Evolutionary conservation across 2,329 filamentous ascomycete species (phyloP), one percentile per base, ranked within the genome.

Genomic region (Pseudocercospora fuligena): DNA sequence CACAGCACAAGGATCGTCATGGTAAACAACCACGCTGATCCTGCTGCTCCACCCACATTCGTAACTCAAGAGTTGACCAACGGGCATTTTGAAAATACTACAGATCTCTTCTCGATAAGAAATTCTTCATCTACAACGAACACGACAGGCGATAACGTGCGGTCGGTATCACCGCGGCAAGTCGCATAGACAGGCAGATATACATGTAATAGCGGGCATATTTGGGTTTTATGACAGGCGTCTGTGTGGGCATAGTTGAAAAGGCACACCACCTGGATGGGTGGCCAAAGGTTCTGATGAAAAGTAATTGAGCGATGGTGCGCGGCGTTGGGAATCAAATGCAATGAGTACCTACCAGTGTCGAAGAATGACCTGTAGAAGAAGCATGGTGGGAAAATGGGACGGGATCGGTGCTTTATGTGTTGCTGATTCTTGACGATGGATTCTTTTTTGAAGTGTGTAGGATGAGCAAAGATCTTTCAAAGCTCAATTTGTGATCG

Each of bases 1-100:
- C 57, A 60, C 33, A 69, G 64, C 46, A 70, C 68, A 31, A 70
- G 57, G 5, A 65, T 70, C 19, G 66, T 72, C 19, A 64, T 67
- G 65, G 56, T 67, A 40, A 61, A 59, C 21, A 43, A 43, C 19
- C 56, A 58, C 19, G 56, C 53, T 19, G 53, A 43, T 58, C 14
- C 56, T 7, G 36, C n/a, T 58, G 56, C 31, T 23, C 29, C 33
- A 14, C n/a, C 56, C 7, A 19, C 56, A 1, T 40, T 58, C 31
- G 56, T 43, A 1, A 1, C 27, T 56, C 27, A 5, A 19, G 29
- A 36, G 56, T 16, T 19, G 9, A n/a, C 31, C n/a, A 36, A 58
- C 56, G 56, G 56, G 6, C 56, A 43, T 43, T 58, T 36, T 14
- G 56, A 58, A 58, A 36, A 58, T 25, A 21, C 56, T 9, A 36